These are phyloP conservation scores for Arthroderma sp. DNA, from an alignment of 2,329 filamentous ascomycete genomes.

Conservation along the genomic window DNA sequence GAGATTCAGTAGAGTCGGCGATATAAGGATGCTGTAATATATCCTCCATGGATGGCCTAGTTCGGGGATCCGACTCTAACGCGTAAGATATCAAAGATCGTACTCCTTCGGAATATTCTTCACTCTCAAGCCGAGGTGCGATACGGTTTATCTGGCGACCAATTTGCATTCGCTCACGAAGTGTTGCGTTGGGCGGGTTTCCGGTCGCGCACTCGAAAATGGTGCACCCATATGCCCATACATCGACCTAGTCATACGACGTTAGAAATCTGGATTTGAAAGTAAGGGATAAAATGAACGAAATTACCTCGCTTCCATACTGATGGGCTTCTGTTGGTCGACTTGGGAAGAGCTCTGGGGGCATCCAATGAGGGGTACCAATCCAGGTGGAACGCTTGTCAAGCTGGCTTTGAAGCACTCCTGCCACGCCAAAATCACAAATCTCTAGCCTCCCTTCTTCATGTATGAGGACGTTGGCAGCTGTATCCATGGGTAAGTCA, in stretches of 20 bases:
- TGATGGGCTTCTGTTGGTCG: slow-evolving; percentile 25
- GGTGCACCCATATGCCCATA: slow-evolving; percentile 40
- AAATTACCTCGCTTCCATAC: slow-evolving; percentile 34
- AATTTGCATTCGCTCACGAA: slow-evolving; percentile 35
- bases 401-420: slow-evolving; percentile 45
- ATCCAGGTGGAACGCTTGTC: slow-evolving; percentile 53
- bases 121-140: slow-evolving; percentile 29
- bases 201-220: slow-evolving; percentile 38
- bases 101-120: slow-evolving; percentile 31
- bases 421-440: slow-evolving; percentile 54
- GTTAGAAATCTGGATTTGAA: slow-evolving; percentile 3
- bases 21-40: slow-evolving; percentile 36
- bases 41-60: slow-evolving; percentile 34
- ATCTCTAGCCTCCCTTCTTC: slow-evolving; percentile 51
- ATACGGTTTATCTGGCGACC: slow-evolving; percentile 31
- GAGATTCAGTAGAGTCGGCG: slow-evolving; percentile 26
- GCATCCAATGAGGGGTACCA: slow-evolving; percentile 55
- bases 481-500: slow-evolving; percentile 17
- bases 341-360: slow-evolving; percentile 42
- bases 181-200: slow-evolving; percentile 35
- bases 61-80: slow-evolving; percentile 30
- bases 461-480: slow-evolving; percentile 50
- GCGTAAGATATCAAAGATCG: slow-evolving; percentile 33
- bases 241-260: slow-evolving; percentile 27
- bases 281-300: not conserved